Percentiles rank a stretch among this genome's conserved stretches.
These are phyloP conservation scores for Aspergillus egyptiacus DNA, from an alignment of 495 filamentous ascomycete species.

Conservation along the genomic window DNA sequence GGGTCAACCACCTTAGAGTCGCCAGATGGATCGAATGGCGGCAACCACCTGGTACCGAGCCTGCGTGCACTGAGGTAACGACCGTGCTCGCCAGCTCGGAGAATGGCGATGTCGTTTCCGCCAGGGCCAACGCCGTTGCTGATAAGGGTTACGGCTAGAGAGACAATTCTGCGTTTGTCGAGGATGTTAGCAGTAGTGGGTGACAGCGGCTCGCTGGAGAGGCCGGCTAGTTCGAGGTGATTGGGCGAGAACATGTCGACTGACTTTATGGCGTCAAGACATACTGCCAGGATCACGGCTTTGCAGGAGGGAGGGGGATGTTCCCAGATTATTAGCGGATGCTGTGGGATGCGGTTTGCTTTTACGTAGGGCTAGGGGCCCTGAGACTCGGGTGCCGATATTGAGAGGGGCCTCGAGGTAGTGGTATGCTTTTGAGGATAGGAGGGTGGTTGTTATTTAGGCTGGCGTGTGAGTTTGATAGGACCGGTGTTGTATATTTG, in stretches of 20 bases:
- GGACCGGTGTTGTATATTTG: conserved; percentile 62
- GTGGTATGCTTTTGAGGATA: conserved; percentile 52
- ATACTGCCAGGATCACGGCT: conserved; percentile 18
- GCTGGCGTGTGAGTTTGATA: conserved; percentile 11
- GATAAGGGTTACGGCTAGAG: conserved; percentile 18
- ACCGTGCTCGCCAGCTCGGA: conserved; percentile 32
- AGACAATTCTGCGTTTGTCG: conserved; percentile 20
- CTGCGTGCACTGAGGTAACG: conserved; percentile 17
- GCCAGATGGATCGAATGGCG: conserved; percentile 16
- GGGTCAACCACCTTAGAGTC: conserved; percentile 24
- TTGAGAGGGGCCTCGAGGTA: conserved; percentile 60
- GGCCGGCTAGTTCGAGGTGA: conserved; percentile 26
- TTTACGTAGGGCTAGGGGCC: conserved; percentile 12
- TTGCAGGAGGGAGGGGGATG: conserved; percentile 27
- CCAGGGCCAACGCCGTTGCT: conserved; percentile 15
- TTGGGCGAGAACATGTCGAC: conserved; percentile 38
- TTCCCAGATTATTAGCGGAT: conserved; percentile 36
- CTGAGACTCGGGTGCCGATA: conserved; percentile 30
- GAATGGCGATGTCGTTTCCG: conserved; percentile 17
- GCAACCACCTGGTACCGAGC: conserved; percentile 21
- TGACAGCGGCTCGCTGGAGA: conserved; percentile 14
- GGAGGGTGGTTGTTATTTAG: conserved; percentile 8
- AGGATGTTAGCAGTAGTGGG: too few relatives aligned
- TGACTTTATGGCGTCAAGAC: conserved; percentile 16
- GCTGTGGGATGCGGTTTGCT: conserved; percentile 5